A percentile compares a stretch with the other conserved stretches of the same genome.
Evolutionary conservation across 129 eudicot genomes (phyloP).

Genomic region (Silybum marianum): DNA sequence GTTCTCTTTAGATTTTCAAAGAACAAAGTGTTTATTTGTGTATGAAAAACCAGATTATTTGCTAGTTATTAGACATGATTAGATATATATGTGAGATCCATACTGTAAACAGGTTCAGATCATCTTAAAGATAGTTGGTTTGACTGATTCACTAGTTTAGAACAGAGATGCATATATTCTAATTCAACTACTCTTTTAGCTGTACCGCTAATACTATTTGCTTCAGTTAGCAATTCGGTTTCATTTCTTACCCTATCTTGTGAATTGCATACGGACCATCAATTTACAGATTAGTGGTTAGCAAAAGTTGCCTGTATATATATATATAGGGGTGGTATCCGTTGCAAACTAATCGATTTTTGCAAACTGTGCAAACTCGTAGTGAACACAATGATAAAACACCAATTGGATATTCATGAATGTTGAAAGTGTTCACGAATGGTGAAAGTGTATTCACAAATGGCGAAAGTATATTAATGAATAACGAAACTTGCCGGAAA

Average conservation of each 20-base stretch:
- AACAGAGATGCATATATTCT: not conserved
- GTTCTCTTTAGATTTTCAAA: not conserved
- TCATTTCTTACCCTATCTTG: not conserved
- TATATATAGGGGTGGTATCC: too few species aligned
- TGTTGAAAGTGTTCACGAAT: too few species aligned
- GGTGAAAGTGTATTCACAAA: too few species aligned
- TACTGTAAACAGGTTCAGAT: not conserved
- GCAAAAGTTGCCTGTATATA: slow-evolving; percentile 2
- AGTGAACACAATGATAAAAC: too few species aligned
- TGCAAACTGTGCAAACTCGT: too few species aligned
- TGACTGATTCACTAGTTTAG: not conserved
- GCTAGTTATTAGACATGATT: not conserved
- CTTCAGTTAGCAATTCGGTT: not conserved
- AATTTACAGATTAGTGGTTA: slow-evolving; percentile 11
- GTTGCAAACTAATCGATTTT: too few species aligned
- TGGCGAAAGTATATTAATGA: too few species aligned
- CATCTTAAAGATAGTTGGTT: not conserved
- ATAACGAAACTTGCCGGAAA: too few species aligned
- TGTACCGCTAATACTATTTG: not conserved
- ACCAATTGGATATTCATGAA: too few species aligned
- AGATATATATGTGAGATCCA: not conserved
- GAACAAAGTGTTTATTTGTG: not conserved
- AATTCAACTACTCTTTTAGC: not conserved
- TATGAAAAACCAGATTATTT: not conserved
- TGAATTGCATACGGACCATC: not conserved